Percentiles rank a stretch among this genome's conserved stretches.
Evolutionary conservation across 371 early-diverging fungal species (phyloP).

Genomic region (Phascolomyces articulosus): DNA sequence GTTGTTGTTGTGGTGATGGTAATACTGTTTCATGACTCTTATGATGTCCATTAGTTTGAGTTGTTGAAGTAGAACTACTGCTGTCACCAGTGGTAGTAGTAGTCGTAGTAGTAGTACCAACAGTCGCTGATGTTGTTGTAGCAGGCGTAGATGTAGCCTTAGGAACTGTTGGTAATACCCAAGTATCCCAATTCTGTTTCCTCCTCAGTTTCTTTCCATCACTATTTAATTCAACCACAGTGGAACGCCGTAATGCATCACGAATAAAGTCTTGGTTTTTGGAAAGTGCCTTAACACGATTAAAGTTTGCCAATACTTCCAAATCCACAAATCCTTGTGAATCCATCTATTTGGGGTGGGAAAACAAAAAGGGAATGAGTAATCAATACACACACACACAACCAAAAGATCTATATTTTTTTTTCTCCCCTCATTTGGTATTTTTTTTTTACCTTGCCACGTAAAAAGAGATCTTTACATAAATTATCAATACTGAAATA

Average conservation of each 20-base stretch:
- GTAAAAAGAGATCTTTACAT: slow-evolving; percentile 91
- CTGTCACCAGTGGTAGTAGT: too few species aligned
- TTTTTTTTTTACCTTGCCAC: slow-evolving; percentile 64
- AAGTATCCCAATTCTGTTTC: slow-evolving; percentile 75
- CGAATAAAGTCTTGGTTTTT: slow-evolving; percentile 64
- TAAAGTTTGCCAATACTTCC: slow-evolving; percentile 78
- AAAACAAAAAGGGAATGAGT: too few species aligned
- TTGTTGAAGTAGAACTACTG: too few species aligned
- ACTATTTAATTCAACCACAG: slow-evolving; percentile 54
- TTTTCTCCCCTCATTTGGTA: too few species aligned
- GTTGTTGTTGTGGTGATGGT: slow-evolving; percentile 17
- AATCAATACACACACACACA: too few species aligned
- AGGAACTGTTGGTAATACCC: slow-evolving; percentile 62
- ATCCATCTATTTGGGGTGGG: slow-evolving; percentile 66
- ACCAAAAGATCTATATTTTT: too few species aligned
- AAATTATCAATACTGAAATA: slow-evolving; percentile 96
- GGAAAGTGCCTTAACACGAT: slow-evolving; percentile 80
- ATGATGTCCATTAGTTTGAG: slow-evolving; percentile 3
- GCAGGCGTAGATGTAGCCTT: slow-evolving; percentile 24
- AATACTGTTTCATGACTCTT: slow-evolving; percentile 10
- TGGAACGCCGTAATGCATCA: slow-evolving; percentile 62
- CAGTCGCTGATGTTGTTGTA: neutral
- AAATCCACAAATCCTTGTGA: slow-evolving; percentile 78
- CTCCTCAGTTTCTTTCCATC: slow-evolving; percentile 57
- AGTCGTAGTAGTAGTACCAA: too few species aligned